Base-by-base conservation (phyloP, 1,139 yeast species). In the Schwanniomyces etchellsii region DNA sequence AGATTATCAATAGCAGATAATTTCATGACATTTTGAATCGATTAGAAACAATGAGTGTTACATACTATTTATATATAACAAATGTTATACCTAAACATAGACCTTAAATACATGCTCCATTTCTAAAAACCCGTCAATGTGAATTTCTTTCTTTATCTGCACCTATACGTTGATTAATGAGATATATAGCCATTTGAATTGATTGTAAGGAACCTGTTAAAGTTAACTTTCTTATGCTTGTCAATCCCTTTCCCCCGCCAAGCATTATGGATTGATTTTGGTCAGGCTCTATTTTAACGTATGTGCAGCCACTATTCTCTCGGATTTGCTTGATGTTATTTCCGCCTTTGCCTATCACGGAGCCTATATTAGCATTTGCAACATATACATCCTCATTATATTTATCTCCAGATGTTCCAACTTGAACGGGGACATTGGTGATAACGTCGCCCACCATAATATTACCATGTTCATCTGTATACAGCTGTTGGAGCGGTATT, bases 321-420 rank as follows among this genome's bases (percentile, higher is more conserved):
- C 94, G 73, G 28, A 86, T 80, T 39, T 82, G 86, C 47, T 80
- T 83, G 36, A 86, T 81, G 46, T 80, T 83, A 47, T 79, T 76
- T 16, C 96, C 96, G 24, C 86, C 86, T 55, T 80, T 83, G 5
- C 96, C 96, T 41, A 86, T 86, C 14, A 86, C 81, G 23, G 85
- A 76, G 1, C 96, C 96, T 29, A 85, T 89, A 53, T 70, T 80
- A 28, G 74, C 72, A 47, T 82, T 81, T 23, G 94, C 89, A 27
- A 86, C 86, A 43, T 61, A 79, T 3, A 85, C 63, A 38, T 82
- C 89, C 52, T 83, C 88, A 36, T 72, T 70, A 39, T 66, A 63
- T 43, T 71, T 73, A 36, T 76, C 80, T 11, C 60, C 55, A 16
- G 39, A 43, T 16, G 52, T 44, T 6, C 65, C 66, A 2, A 54